phyloP scores from a whole-genome alignment of 352 stramenopile genomes.

The Globisporangium polare region DNA sequence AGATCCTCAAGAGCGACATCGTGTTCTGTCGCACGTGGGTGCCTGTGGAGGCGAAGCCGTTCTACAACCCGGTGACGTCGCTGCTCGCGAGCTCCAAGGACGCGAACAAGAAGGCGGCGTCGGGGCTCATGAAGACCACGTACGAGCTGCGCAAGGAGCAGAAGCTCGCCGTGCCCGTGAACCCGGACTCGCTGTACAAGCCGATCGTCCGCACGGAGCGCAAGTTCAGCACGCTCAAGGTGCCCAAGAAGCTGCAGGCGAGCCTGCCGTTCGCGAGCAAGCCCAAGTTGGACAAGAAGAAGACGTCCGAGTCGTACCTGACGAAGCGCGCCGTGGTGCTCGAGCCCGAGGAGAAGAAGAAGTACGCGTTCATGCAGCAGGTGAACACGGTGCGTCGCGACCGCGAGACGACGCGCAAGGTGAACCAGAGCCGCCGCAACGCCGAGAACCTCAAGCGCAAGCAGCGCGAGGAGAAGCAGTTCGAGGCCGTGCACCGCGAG shows the following conservation, averaged over 20 bases:
- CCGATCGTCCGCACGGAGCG: constrained; percentile 93
- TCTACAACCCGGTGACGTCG: constrained; percentile 98
- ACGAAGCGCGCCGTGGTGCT: constrained; percentile 92
- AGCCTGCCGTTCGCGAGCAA: constrained; percentile 96
- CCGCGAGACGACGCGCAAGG: constrained; percentile 92
- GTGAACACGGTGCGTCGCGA: constrained; percentile 97
- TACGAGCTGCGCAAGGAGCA: constrained; percentile 94
- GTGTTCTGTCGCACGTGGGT: constrained; percentile 99
- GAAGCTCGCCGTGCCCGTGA: constrained; percentile 93
- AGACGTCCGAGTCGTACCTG: constrained; percentile 82
- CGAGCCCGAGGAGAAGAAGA: constrained; percentile 95
- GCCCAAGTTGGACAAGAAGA: constrained; percentile 92
- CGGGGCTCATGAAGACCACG: constrained; percentile 94
- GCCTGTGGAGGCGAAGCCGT: constrained; percentile 96
- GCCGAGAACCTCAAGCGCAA: constrained; percentile 91
- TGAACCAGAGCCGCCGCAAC: constrained; percentile 86
- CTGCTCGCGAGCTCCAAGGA: constrained; percentile 50
- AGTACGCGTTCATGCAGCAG: constrained; percentile 96
- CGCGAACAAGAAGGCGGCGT: constrained; percentile 38
- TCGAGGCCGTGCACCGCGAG: constrained; percentile 75
- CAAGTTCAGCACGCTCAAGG: constrained; percentile 91
- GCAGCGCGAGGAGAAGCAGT: constrained; percentile 87
- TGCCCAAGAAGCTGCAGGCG: constrained; percentile 98
- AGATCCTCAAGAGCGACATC: constrained; percentile 98
- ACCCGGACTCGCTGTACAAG: constrained; percentile 98